Percentiles rank a stretch among this genome's conserved stretches.
Evolutionary conservation across 2,329 filamentous ascomycete species (phyloP).

Genomic region (Pochonia chlamydosporia): DNA sequence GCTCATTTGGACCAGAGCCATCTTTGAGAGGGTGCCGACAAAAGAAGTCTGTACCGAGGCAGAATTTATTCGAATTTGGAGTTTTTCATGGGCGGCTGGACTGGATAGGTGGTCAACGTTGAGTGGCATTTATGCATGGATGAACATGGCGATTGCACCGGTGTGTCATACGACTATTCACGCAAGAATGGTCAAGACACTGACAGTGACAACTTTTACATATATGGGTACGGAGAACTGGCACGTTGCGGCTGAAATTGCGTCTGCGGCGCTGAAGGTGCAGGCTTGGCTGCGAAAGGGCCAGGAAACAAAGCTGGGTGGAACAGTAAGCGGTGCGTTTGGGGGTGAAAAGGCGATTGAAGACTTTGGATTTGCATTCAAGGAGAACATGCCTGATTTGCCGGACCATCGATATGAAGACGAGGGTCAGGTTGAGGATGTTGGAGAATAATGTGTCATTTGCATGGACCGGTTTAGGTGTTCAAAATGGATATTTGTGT

Average conservation of each 20-base stretch:
- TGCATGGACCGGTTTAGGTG: too few species aligned
- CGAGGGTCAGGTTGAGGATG: constrained; percentile 3
- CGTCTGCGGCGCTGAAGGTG: constrained; percentile 30
- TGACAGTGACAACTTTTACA: constrained; percentile 36
- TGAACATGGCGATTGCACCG: constrained; percentile 36
- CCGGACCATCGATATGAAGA: constrained; percentile 10
- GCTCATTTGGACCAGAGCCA: constrained; percentile 41
- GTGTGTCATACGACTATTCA: constrained; percentile 32
- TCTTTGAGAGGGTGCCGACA: constrained; percentile 36
- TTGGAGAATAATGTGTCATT: too few species aligned
- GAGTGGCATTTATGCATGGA: constrained; percentile 44
- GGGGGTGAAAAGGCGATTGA: constrained; percentile 18
- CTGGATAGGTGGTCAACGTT: constrained; percentile 39
- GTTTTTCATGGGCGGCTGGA: constrained; percentile 39
- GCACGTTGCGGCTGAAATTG: constrained; percentile 34
- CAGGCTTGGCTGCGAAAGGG: constrained; percentile 36
- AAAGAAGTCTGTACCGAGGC: constrained; percentile 29
- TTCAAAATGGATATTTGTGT: too few species aligned
- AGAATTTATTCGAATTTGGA: constrained; percentile 40
- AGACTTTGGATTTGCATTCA: constrained; percentile 19
- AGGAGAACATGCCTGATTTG: constrained; percentile 17
- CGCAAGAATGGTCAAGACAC: constrained; percentile 39
- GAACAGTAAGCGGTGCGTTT: constrained; percentile 12
- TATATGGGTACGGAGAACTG: constrained; percentile 44
- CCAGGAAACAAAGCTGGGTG: background rate